Conservation (phyloP, 805 yeast genomes). For the Yamadazyma nakazawae region DNA sequence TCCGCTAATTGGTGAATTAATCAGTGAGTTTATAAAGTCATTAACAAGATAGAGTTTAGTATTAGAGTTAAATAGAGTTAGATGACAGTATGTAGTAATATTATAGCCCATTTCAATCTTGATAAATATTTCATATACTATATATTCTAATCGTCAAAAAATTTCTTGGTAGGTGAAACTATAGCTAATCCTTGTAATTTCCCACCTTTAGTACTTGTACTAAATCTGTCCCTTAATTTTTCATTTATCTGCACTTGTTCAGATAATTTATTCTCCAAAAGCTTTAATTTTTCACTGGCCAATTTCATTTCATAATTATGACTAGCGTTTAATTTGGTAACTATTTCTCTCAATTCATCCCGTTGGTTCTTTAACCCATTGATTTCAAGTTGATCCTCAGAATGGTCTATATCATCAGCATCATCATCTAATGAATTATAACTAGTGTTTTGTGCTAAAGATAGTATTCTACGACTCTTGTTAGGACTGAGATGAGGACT, state of each 20-base stretch:
- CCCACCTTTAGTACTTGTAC: slow-evolving; percentile 17
- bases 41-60: background rate
- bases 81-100: background rate
- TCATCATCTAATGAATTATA: slow-evolving; percentile 3
- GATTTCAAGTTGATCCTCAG: slow-evolving; percentile 21
- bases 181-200: slow-evolving; percentile 39
- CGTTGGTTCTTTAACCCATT: slow-evolving; percentile 27
- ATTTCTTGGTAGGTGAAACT: slow-evolving; percentile 29
- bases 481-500: background rate
- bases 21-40: slow-evolving; percentile 27
- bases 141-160: slow-evolving; percentile 17
- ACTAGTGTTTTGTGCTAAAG: slow-evolving; percentile 5
- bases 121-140: background rate
- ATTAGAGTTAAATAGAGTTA: background rate
- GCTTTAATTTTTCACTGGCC: slow-evolving; percentile 33
- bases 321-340: slow-evolving; percentile 34
- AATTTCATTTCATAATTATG: slow-evolving; percentile 34
- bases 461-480: slow-evolving; percentile 1
- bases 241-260: slow-evolving; percentile 32
- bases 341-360: slow-evolving; percentile 40
- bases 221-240: slow-evolving; percentile 26
- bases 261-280: slow-evolving; percentile 28
- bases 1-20: slow-evolving; percentile 30
- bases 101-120: no score
- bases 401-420: slow-evolving; percentile 7